Evolutionary conservation across 78 protist genomes (phyloP).

Genomic region (Dictyostelium capitatum): DNA sequence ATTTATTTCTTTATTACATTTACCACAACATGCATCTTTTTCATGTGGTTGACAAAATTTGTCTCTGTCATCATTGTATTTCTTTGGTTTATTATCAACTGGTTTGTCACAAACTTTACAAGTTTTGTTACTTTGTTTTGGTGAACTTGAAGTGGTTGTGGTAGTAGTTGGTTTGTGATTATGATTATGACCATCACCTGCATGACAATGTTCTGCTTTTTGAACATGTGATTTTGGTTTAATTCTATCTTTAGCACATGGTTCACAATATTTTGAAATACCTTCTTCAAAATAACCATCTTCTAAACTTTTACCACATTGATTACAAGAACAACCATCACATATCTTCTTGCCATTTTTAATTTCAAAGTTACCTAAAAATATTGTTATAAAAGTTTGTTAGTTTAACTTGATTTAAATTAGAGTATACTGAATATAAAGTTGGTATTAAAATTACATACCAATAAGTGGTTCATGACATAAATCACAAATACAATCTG

Average conservation of each 20-base stretch:
- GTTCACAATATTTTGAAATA: conserved; percentile 51
- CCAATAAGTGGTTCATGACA: conserved; percentile 54
- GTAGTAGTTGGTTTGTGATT: conserved; percentile 1
- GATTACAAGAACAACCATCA: conserved; percentile 40
- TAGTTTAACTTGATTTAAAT: no score
- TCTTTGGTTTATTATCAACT: conserved; percentile 28
- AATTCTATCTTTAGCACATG: conserved; percentile 30
- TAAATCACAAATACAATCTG: conserved; percentile 67
- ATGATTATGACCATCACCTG: conserved; percentile 4
- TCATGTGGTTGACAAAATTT: conserved; percentile 65
- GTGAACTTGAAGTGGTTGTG: neutral
- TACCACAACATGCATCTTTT: conserved; percentile 55
- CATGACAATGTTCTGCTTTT: neutral
- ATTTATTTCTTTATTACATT: conserved; percentile 40
- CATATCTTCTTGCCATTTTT: conserved; percentile 56
- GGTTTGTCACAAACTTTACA: conserved; percentile 51
- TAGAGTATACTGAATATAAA: no score
- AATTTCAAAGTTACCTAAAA: neutral
- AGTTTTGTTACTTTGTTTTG: neutral
- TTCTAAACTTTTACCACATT: conserved; percentile 38
- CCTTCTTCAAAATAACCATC: conserved; percentile 65
- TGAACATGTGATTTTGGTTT: neutral
- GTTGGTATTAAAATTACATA: neutral
- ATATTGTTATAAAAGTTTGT: no score
- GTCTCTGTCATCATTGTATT: conserved; percentile 41